These are phyloP conservation scores for Yamadazyma buinensis DNA, from an alignment of 1,139 yeast genomes.

Conservation along the genomic window DNA sequence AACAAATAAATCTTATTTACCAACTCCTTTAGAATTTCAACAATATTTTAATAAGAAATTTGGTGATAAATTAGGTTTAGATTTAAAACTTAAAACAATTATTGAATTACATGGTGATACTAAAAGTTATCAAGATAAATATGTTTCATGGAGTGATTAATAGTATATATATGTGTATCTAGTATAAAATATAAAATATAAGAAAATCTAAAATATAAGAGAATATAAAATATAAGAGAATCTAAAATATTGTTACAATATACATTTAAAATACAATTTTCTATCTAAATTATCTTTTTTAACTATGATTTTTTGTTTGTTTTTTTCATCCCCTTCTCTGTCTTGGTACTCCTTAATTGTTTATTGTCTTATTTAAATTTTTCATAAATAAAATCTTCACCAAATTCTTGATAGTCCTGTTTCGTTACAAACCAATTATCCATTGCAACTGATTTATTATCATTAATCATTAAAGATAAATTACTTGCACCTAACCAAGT, in stretches of 20 bases:
- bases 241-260: constrained; percentile 1
- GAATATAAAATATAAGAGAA: too few relatives aligned
- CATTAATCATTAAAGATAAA: constrained; percentile 50
- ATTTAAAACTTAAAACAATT: constrained; percentile 50
- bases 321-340: too few relatives aligned
- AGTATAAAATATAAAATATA: too few relatives aligned
- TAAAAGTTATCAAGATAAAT: constrained; percentile 52
- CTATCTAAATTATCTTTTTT: neutral
- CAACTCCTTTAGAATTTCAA: constrained; percentile 62
- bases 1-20: constrained; percentile 60
- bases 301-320: too few relatives aligned
- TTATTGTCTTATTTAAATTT: constrained; percentile 55
- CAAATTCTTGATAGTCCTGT: constrained; percentile 57
- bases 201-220: too few relatives aligned
- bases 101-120: constrained; percentile 61
- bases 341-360: too few relatives aligned
- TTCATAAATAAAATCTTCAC: constrained; percentile 54
- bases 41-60: constrained; percentile 53
- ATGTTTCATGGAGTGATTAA: constrained; percentile 52
- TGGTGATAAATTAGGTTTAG: constrained; percentile 60
- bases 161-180: too few relatives aligned
- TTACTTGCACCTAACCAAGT: constrained; percentile 69
- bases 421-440: constrained; percentile 54
- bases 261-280: constrained; percentile 4
- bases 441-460: constrained; percentile 41